Evolutionary conservation across 83 land plant species (phyloP).

Genomic region (Picea mariana): DNA sequence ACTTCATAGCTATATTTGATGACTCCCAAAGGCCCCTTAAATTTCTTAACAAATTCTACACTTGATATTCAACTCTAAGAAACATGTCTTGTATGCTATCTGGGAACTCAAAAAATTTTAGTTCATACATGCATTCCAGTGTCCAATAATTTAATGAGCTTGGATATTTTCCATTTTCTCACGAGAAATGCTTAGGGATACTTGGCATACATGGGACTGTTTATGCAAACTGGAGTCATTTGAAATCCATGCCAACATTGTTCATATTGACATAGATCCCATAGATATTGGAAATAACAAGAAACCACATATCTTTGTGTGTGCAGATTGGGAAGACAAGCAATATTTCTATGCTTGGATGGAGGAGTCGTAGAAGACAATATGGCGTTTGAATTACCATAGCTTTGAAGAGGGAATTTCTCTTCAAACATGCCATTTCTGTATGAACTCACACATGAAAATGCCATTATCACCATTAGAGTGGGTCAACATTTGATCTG

Average conservation of each 20-base stretch:
- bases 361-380: conserved; percentile 63
- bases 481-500: conserved; percentile 95
- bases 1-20: conserved; percentile 49
- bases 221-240: conserved; percentile 79
- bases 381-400: conserved; percentile 61
- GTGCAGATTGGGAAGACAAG: conserved; percentile 54
- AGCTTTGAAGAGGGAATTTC: conserved; percentile 64
- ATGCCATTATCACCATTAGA: conserved; percentile 79
- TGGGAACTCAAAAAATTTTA: conserved; percentile 66
- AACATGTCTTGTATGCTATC: conserved; percentile 73
- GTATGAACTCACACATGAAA: conserved; percentile 68
- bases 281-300: conserved; percentile 93
- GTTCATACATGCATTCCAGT: conserved; percentile 77
- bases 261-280: conserved; percentile 85
- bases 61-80: conserved; percentile 47
- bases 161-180: conserved; percentile 55
- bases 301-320: conserved; percentile 80
- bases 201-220: conserved; percentile 45
- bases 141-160: conserved; percentile 76
- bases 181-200: conserved; percentile 44
- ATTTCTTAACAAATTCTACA: conserved; percentile 43
- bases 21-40: conserved; percentile 60
- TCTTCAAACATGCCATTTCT: conserved; percentile 77
- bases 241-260: conserved; percentile 20
- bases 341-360: conserved; percentile 57